These are phyloP conservation scores for Amniculicola lignicola DNA, from an alignment of 495 filamentous ascomycete genomes.

Conservation along the genomic window DNA sequence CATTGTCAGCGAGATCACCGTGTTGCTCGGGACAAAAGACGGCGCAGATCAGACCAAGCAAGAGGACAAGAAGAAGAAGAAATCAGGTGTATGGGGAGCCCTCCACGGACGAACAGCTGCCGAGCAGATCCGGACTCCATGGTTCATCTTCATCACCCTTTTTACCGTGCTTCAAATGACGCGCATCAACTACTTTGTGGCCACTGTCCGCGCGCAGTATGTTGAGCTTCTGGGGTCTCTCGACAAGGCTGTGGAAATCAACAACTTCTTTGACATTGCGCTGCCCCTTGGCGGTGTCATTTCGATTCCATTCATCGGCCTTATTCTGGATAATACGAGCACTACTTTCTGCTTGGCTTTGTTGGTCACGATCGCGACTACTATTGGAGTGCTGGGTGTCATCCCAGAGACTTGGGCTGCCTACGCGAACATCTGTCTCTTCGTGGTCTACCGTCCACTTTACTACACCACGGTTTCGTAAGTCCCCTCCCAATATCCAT, in stretches of 20 bases:
- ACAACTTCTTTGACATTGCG: conserved; percentile 83
- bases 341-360: conserved; percentile 71
- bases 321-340: conserved; percentile 71
- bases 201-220: conserved; percentile 85
- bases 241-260: conserved; percentile 62
- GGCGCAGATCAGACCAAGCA: conserved; percentile 53
- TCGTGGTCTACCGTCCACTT: conserved; percentile 71
- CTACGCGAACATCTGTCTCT: conserved; percentile 75
- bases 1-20: conserved; percentile 69
- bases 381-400: conserved; percentile 76
- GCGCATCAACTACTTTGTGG: conserved; percentile 96
- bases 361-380: conserved; percentile 69
- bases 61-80: conserved; percentile 58
- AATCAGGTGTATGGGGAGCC: conserved; percentile 81
- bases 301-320: conserved; percentile 83
- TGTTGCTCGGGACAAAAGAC: conserved; percentile 61
- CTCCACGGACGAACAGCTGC: conserved; percentile 72
- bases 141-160: conserved; percentile 82
- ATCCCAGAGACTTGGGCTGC: conserved; percentile 67
- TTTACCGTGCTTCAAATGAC: conserved; percentile 93
- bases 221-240: conserved; percentile 64
- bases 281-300: conserved; percentile 82
- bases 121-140: conserved; percentile 74
- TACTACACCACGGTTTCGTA: conserved; percentile 73
- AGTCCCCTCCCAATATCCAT: conserved; percentile 30